phyloP scores from a whole-genome alignment of 345 rosid species.

The Melastoma malabathricum region DNA sequence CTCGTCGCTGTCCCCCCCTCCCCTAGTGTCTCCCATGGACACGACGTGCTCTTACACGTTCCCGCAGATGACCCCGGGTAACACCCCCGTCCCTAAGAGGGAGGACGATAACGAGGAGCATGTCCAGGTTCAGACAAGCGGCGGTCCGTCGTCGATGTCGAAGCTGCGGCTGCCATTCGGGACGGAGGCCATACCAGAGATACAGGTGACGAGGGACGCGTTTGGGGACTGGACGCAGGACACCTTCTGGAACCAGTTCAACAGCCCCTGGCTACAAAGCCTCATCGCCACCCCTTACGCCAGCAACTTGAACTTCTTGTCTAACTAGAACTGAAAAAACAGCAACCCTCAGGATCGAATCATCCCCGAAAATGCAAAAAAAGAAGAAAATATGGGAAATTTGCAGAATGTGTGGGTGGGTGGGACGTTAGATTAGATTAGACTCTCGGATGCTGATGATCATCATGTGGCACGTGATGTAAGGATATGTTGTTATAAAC shows the following conservation, averaged over 20 bases:
- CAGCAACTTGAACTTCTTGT: conserved; percentile 39
- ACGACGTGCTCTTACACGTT: too few relatives aligned
- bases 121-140: not conserved
- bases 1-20: not conserved
- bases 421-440: too few relatives aligned
- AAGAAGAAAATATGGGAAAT: too few relatives aligned
- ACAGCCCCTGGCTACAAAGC: conserved; percentile 80
- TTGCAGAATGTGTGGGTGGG: too few relatives aligned
- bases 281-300: conserved; percentile 35
- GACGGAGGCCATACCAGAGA: conserved; percentile 35
- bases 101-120: too few relatives aligned
- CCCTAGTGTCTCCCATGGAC: not conserved
- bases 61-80: too few relatives aligned
- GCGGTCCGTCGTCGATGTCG: conserved; percentile 16
- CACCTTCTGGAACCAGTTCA: conserved; percentile 29
- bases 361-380: too few relatives aligned
- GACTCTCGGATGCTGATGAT: too few relatives aligned
- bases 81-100: too few relatives aligned
- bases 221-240: conserved; percentile 61
- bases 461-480: too few relatives aligned
- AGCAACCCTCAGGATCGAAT: not conserved
- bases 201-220: conserved; percentile 47
- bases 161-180: conserved; percentile 32
- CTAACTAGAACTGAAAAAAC: not conserved
- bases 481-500: too few relatives aligned